Conservation (phyloP, 1,284 basidiomycete genomes). For the Dichomitus squalens region DNA sequence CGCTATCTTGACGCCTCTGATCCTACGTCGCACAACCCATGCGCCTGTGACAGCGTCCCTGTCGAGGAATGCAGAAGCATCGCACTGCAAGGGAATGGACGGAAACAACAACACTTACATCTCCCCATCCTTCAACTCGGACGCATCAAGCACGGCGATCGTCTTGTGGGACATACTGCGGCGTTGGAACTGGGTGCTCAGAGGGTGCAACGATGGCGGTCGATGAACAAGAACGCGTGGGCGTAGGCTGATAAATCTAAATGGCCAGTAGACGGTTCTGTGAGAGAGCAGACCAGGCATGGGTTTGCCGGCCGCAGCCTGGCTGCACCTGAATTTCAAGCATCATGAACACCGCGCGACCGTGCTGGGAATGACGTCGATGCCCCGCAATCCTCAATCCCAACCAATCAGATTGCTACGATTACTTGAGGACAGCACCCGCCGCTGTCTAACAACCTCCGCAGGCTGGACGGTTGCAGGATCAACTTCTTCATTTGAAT, state of each 20-base stretch:
- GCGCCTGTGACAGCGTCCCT: no score
- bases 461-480: no score
- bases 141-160: conserved; percentile 63
- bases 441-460: no score
- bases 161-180: conserved; percentile 51
- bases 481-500: no score
- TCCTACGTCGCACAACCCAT: no score
- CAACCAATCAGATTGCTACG: neutral
- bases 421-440: neutral
- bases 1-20: no score
- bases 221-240: conserved; percentile 4
- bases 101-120: conserved; percentile 49
- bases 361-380: conserved; percentile 1
- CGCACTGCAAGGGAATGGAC: neutral
- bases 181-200: neutral
- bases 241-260: conserved; percentile 13
- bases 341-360: conserved; percentile 5
- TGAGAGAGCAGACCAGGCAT: conserved; percentile 21
- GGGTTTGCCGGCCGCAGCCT: conserved; percentile 1
- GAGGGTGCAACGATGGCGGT: conserved; percentile 7
- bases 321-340: conserved; percentile 1
- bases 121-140: conserved; percentile 76
- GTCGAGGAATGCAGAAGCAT: no score
- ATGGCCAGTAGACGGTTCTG: neutral
- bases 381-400: neutral